These are phyloP conservation scores for Phytophthora macrochlamydospora DNA, from an alignment of 352 stramenopile species.

Conservation along the genomic window DNA sequence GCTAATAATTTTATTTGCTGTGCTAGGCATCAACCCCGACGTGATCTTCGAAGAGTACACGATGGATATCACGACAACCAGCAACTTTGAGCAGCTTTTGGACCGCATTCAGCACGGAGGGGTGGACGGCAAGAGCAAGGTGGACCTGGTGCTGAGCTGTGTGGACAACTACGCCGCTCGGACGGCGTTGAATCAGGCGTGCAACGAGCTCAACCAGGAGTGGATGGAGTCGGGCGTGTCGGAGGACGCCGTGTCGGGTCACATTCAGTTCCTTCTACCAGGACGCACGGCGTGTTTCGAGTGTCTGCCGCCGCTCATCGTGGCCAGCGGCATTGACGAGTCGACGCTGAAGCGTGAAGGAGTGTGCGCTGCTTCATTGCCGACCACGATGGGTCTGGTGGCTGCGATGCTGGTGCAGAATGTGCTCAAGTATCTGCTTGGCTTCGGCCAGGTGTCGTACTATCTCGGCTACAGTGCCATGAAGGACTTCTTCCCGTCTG, in stretches of 20 bases:
- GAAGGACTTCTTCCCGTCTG: constrained; percentile 87
- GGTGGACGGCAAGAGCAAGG: constrained; percentile 53
- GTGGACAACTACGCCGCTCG: constrained; percentile 92
- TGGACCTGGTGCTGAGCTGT: constrained; percentile 89
- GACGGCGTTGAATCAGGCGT: constrained; percentile 88
- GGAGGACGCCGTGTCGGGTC: constrained; percentile 89
- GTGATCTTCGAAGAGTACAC: constrained; percentile 89
- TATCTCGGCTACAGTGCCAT: constrained; percentile 89
- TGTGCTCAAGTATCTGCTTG: constrained; percentile 85
- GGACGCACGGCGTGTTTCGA: constrained; percentile 90
- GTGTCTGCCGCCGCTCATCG: constrained; percentile 86
- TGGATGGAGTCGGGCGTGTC: constrained; percentile 93
- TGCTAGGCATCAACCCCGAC: constrained; percentile 87
- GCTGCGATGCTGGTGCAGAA: constrained; percentile 89
- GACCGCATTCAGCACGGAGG: constrained; percentile 76
- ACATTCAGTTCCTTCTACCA: constrained; percentile 89
- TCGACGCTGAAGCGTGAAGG: constrained; percentile 88
- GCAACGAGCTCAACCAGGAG: constrained; percentile 83
- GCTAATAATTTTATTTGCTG: neutral
- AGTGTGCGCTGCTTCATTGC: constrained; percentile 87
- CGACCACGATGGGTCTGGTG: constrained; percentile 91
- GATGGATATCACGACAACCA: constrained; percentile 86
- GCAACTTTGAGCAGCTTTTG: constrained; percentile 86
- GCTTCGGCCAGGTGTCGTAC: constrained; percentile 89
- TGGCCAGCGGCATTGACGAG: constrained; percentile 87